A percentile compares a stretch with the other conserved stretches of the same genome.
Evolutionary conservation across 768 basidiomycete genomes (phyloP).

Genomic region (Rhodotorula babjevae): DNA sequence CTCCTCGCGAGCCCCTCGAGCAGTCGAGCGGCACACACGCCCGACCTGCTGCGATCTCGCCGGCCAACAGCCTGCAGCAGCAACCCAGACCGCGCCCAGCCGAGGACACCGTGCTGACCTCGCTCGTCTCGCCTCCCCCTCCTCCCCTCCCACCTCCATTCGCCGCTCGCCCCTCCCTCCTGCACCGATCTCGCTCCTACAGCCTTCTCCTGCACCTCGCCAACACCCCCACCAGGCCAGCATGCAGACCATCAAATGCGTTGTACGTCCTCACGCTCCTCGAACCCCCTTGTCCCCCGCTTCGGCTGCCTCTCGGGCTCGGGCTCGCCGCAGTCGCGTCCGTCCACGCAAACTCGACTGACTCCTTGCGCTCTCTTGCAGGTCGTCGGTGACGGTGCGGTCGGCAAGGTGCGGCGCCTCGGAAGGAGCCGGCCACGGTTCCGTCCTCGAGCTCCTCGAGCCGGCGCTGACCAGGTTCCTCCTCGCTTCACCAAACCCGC

Average conservation of each 20-base stretch:
- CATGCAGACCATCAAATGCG: slow-evolving; percentile 98
- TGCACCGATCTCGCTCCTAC: too few relatives aligned
- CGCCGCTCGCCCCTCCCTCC: not conserved
- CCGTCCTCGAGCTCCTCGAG: not conserved
- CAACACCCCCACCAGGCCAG: not conserved
- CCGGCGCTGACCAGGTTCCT: not conserved
- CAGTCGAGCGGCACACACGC: too few relatives aligned
- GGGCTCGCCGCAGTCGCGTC: not conserved
- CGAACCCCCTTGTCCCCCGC: not conserved
- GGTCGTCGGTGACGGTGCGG: slow-evolving; percentile 91
- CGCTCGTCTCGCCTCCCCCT: not conserved
- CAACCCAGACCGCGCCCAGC: too few relatives aligned
- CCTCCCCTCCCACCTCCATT: not conserved
- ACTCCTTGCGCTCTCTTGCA: not conserved
- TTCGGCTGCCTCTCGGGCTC: too few relatives aligned
- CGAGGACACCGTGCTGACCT: not conserved
- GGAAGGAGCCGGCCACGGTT: not conserved
- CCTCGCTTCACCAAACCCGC: too few relatives aligned
- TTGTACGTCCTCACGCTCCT: slow-evolving; percentile 50
- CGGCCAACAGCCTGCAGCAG: too few relatives aligned
- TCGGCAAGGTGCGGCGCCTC: slow-evolving; percentile 70
- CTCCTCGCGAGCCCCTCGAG: too few relatives aligned
- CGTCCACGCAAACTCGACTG: not conserved
- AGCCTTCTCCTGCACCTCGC: too few relatives aligned
- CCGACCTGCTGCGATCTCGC: too few relatives aligned